These are phyloP conservation scores for Stemphylium beticola DNA, from an alignment of 2,329 filamentous ascomycete species.

Conservation along the genomic window DNA sequence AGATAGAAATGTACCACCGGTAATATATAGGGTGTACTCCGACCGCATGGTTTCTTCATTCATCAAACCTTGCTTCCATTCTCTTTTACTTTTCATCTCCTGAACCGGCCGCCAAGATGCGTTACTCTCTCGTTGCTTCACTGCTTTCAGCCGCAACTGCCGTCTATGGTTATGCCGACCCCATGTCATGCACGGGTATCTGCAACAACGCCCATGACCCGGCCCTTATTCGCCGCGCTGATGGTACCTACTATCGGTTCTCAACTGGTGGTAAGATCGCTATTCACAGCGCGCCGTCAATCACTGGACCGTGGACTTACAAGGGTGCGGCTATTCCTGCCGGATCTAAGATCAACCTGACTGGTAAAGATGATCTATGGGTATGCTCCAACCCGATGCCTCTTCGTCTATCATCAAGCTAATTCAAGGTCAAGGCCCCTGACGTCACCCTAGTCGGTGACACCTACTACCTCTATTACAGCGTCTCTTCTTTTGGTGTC, in stretches of 20 bases:
- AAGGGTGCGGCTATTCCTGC: slow-evolving; percentile 54
- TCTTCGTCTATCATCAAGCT: background rate
- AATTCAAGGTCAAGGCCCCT: slow-evolving; percentile 59
- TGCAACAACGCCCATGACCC: slow-evolving; percentile 59
- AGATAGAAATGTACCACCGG: background rate
- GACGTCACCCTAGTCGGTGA: slow-evolving; percentile 65
- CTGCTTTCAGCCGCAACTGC: slow-evolving; percentile 23
- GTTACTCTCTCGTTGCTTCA: slow-evolving; percentile 23
- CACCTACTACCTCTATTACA: slow-evolving; percentile 70
- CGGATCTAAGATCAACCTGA: slow-evolving; percentile 55
- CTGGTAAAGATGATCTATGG: slow-evolving; percentile 59
- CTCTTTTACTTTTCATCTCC: background rate
- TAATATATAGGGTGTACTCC: background rate
- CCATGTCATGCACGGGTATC: slow-evolving; percentile 49
- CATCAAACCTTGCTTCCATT: background rate
- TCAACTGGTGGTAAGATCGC: slow-evolving; percentile 59
- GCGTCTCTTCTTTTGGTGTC: slow-evolving; percentile 66
- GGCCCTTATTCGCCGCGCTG: slow-evolving; percentile 54
- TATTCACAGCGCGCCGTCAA: slow-evolving; percentile 55
- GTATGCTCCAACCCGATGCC: slow-evolving; percentile 33
- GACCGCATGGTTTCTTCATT: background rate
- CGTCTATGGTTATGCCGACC: slow-evolving; percentile 48
- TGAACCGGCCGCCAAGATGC: slow-evolving; percentile 17
- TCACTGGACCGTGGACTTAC: slow-evolving; percentile 60
- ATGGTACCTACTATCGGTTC: slow-evolving; percentile 61